phyloP scores from a whole-genome alignment of 2,329 filamentous ascomycete species.

The Monilinia fructicola region DNA sequence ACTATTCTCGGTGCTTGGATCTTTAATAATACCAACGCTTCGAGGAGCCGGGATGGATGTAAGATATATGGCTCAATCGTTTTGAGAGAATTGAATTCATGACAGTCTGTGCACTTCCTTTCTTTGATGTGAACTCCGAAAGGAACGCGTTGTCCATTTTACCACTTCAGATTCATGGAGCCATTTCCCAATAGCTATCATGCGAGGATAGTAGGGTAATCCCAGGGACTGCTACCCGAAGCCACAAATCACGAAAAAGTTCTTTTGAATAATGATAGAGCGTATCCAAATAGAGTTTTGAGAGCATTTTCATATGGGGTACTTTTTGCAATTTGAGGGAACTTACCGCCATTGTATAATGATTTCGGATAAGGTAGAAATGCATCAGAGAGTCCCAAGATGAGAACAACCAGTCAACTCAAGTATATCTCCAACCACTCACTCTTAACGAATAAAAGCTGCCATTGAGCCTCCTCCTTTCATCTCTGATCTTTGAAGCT shows the following conservation, averaged over 20 bases:
- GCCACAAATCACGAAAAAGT: neutral
- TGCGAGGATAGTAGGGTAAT: neutral
- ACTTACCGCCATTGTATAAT: neutral
- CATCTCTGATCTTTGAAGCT: too few species aligned
- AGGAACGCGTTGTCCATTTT: neutral
- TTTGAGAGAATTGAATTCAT: slow-evolving; percentile 8
- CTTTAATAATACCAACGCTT: neutral
- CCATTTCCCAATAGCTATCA: neutral
- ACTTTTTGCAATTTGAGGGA: neutral
- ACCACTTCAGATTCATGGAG: neutral
- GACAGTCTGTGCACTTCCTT: neutral
- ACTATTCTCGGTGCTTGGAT: neutral
- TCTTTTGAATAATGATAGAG: neutral
- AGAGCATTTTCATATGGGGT: too few species aligned
- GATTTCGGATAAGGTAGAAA: too few species aligned
- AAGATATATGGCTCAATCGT: neutral
- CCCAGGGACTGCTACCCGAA: neutral
- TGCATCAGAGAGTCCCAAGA: too few species aligned
- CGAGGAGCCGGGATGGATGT: neutral
- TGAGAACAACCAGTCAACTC: too few species aligned
- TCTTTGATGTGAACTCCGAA: slow-evolving; percentile 4
- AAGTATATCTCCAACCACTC: too few species aligned
- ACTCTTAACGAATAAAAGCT: too few species aligned
- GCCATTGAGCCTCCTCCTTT: too few species aligned
- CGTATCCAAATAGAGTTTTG: neutral